Percentiles rank a stretch among this genome's conserved stretches.
These are phyloP conservation scores for Fusarium verticillioides DNA, from an alignment of 2,329 filamentous ascomycete genomes.

Conservation along the genomic window DNA sequence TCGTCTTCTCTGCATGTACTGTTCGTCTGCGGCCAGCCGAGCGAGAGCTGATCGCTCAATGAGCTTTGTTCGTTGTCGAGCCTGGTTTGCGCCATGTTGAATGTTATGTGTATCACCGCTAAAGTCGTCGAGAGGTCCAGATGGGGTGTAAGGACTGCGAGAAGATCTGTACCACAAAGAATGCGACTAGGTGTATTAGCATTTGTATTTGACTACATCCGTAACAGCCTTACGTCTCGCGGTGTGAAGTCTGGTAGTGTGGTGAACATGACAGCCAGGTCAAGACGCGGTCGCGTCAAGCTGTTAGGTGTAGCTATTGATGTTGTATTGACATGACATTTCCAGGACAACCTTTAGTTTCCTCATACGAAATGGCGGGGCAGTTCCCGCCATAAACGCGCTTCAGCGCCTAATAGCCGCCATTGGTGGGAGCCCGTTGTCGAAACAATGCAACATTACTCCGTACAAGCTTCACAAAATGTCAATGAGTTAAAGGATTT, in stretches of 20 bases:
- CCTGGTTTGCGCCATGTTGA: slow-evolving; percentile 47
- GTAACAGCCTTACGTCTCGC: slow-evolving; percentile 68
- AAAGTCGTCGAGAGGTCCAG: slow-evolving; percentile 49
- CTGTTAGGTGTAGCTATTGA: slow-evolving; percentile 23
- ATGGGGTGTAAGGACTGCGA: slow-evolving; percentile 58
- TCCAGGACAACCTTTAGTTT: slow-evolving; percentile 16
- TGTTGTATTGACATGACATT: slow-evolving; percentile 29
- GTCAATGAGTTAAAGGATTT: neutral
- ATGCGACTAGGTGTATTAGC: slow-evolving; percentile 66
- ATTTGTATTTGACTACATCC: neutral
- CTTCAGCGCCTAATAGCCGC: slow-evolving; percentile 41
- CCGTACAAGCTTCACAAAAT: neutral
- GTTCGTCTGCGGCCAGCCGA: slow-evolving; percentile 80
- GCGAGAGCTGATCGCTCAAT: slow-evolving; percentile 72
- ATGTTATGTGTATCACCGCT: slow-evolving; percentile 43
- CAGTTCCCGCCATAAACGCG: slow-evolving; percentile 34
- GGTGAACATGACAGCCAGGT: slow-evolving; percentile 63
- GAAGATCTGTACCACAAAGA: slow-evolving; percentile 79
- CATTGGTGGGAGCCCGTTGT: slow-evolving; percentile 7
- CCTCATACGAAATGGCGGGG: slow-evolving; percentile 29
- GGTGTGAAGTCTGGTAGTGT: slow-evolving; percentile 75
- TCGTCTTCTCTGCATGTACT: slow-evolving; percentile 79
- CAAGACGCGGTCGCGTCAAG: slow-evolving; percentile 29
- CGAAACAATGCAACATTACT: slow-evolving; percentile 20
- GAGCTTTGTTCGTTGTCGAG: slow-evolving; percentile 56